Evolutionary conservation across 2,329 filamentous ascomycete genomes (phyloP).

Genomic region (Fusarium praegraminearum): DNA sequence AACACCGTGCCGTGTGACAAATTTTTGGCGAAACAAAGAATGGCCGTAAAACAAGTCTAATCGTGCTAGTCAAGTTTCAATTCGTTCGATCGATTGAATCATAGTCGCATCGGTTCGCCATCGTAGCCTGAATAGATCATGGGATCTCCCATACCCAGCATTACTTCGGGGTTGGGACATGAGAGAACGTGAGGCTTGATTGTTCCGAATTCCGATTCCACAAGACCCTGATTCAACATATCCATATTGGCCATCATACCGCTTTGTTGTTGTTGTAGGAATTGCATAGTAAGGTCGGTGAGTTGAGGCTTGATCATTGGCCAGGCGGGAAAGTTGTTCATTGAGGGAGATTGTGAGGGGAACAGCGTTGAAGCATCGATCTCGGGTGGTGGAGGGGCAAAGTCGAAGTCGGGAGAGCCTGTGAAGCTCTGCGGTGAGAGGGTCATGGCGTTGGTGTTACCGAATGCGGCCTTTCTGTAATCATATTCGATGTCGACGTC

Average conservation of each 20-base stretch:
- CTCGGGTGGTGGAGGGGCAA: constrained; percentile 51
- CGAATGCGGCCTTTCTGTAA: constrained; percentile 63
- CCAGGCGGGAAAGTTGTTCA: constrained; percentile 52
- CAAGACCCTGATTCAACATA: constrained; percentile 62
- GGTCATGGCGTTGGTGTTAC: constrained; percentile 58
- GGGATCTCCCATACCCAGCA: constrained; percentile 68
- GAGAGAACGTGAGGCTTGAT: constrained; percentile 68
- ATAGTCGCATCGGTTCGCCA: constrained; percentile 58
- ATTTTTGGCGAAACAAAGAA: constrained; percentile 40
- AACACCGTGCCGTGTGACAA: constrained; percentile 44
- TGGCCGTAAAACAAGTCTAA: constrained; percentile 47
- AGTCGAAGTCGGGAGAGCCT: constrained; percentile 54
- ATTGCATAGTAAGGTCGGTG: constrained; percentile 54
- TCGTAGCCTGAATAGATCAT: constrained; percentile 70
- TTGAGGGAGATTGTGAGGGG: constrained; percentile 52
- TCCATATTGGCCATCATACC: constrained; percentile 58
- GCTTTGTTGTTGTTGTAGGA: constrained; percentile 58
- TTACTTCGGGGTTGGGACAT: constrained; percentile 65
- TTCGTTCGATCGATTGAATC: constrained; percentile 28
- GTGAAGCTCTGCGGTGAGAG: constrained; percentile 67
- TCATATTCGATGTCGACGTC: constrained; percentile 68
- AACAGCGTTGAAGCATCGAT: constrained; percentile 53
- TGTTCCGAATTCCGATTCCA: constrained; percentile 65
- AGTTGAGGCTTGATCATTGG: constrained; percentile 47
- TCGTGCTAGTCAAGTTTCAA: constrained; percentile 38